phyloP scores from a whole-genome alignment of 2,329 filamentous ascomycete genomes.

The Lachnellula subtilissima region DNA sequence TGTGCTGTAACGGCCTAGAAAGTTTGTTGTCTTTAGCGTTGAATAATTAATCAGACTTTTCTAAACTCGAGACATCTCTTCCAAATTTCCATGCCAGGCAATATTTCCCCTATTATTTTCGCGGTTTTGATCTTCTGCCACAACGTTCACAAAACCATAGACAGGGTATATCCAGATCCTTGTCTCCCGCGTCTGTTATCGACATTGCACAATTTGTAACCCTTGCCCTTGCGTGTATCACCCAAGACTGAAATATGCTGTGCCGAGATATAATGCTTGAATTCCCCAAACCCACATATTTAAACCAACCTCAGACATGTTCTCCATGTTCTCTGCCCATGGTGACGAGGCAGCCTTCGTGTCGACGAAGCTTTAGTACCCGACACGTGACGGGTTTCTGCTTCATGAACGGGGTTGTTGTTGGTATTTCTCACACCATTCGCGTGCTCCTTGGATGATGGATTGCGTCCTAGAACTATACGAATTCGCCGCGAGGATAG shows the following conservation, averaged over 20 bases:
- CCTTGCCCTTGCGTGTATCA: slow-evolving; percentile 10
- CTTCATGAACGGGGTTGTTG: background rate
- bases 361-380: background rate
- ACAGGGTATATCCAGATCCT: slow-evolving; percentile 9
- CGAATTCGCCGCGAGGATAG: slow-evolving; percentile 6
- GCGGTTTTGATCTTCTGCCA: slow-evolving; percentile 1
- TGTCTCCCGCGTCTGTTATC: slow-evolving; percentile 17
- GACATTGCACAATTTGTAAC: slow-evolving; percentile 19
- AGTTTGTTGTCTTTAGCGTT: background rate
- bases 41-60: background rate
- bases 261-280: slow-evolving; percentile 11
- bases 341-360: background rate
- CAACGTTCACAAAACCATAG: background rate
- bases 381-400: background rate
- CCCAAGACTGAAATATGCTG: slow-evolving; percentile 4
- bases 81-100: background rate
- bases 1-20: slow-evolving; percentile 2
- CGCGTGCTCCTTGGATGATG: slow-evolving; percentile 11
- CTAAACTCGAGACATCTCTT: background rate
- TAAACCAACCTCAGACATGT: slow-evolving; percentile 3
- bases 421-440: slow-evolving; percentile 19
- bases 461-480: background rate
- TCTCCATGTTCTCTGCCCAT: background rate
- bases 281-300: background rate
- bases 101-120: background rate